A percentile compares a stretch with the other conserved stretches of the same genome.
phyloP scores from a whole-genome alignment of 208 protist genomes.

The Trichomonas vaginalis region DNA sequence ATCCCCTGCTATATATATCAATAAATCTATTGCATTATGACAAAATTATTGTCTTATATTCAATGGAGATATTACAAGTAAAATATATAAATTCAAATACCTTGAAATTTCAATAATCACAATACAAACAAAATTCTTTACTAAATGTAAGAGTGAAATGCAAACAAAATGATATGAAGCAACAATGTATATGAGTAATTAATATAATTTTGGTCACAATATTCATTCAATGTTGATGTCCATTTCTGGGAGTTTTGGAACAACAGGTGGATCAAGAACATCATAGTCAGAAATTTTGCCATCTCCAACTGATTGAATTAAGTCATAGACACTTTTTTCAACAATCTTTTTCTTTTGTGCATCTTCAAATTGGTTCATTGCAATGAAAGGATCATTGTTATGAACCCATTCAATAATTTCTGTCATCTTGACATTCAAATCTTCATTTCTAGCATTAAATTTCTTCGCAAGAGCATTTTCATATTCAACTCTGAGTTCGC shows the following conservation, averaged over 20 bases:
- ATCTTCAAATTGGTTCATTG: not conserved
- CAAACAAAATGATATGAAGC: no score
- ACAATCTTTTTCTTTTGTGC: not conserved
- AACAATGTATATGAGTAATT: no score
- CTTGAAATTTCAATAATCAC: no score
- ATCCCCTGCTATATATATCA: no score
- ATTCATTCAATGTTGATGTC: not conserved
- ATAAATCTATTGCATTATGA: no score
- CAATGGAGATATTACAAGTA: no score
- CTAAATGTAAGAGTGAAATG: no score
- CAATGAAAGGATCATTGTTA: not conserved
- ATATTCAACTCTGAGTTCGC: not conserved
- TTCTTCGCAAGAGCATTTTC: not conserved
- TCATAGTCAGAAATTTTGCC: not conserved
- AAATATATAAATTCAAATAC: no score
- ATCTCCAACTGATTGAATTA: not conserved
- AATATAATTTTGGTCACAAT: no score
- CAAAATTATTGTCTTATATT: no score
- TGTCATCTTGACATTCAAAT: not conserved
- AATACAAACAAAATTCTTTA: no score
- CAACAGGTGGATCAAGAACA: not conserved
- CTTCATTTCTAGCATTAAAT: not conserved
- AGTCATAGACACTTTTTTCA: not conserved
- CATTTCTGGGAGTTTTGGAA: not conserved
- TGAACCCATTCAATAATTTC: not conserved